Percentiles rank a stretch among this genome's conserved stretches.
phyloP scores from a whole-genome alignment of 2,329 filamentous ascomycete species.

The Colletotrichum shisoi region DNA sequence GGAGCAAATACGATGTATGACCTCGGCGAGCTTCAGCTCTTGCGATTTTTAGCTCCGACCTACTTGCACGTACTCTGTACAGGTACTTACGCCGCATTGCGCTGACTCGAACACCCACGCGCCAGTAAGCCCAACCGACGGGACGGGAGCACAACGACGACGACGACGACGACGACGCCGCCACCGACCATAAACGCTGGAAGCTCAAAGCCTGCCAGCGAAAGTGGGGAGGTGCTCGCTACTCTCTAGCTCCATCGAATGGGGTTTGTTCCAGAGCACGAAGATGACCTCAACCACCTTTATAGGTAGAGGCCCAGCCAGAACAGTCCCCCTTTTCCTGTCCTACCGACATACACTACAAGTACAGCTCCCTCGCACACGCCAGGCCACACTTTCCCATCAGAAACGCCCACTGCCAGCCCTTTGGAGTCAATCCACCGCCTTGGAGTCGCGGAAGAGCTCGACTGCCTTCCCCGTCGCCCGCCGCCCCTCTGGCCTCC shows the following conservation, averaged over 20 bases:
- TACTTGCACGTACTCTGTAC: neutral
- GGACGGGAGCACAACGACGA: slow-evolving; percentile 18
- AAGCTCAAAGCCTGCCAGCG: no score
- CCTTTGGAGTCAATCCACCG: slow-evolving; percentile 29
- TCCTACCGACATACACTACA: neutral
- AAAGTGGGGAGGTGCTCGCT: slow-evolving; percentile 1
- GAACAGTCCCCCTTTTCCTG: slow-evolving; percentile 16
- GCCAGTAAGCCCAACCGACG: slow-evolving; percentile 3
- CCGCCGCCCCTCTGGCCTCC: slow-evolving; percentile 13
- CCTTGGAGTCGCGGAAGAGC: slow-evolving; percentile 24
- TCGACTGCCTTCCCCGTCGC: slow-evolving; percentile 26
- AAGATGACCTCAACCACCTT: slow-evolving; percentile 28
- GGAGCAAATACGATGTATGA: neutral
- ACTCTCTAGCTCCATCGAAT: slow-evolving; percentile 20
- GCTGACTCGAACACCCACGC: slow-evolving; percentile 25
- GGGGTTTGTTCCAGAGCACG: slow-evolving; percentile 30
- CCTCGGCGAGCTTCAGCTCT: neutral
- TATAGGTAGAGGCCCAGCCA: slow-evolving; percentile 28
- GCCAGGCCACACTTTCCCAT: neutral
- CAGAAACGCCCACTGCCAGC: slow-evolving; percentile 1
- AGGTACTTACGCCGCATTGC: neutral
- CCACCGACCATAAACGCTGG: slow-evolving; percentile 13
- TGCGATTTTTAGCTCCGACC: slow-evolving; percentile 15
- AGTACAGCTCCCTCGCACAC: neutral
- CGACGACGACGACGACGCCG: slow-evolving; percentile 2